Conservation (phyloP, 2,329 filamentous ascomycete genomes). For the Tolypocladium ovalisporum region DNA sequence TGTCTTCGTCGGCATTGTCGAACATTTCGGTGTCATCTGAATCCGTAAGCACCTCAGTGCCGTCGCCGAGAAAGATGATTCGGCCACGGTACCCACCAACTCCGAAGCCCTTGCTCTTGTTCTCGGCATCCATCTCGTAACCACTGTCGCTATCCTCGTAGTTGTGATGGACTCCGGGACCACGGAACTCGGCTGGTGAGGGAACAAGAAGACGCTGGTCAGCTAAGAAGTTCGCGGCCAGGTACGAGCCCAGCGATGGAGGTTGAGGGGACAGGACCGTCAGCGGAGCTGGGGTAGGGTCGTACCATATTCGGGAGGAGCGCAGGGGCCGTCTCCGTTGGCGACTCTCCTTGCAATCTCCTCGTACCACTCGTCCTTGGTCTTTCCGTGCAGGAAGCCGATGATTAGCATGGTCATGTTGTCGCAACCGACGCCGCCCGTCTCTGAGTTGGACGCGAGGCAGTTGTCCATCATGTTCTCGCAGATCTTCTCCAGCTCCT, state of each 20-base stretch:
- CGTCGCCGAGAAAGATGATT: conserved; percentile 91
- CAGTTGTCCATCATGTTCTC: conserved; percentile 99
- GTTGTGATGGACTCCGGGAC: conserved; percentile 71
- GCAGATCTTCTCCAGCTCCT: conserved; percentile 88
- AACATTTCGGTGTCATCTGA: conserved; percentile 90
- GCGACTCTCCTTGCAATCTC: conserved; percentile 88
- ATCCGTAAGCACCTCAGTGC: conserved; percentile 83
- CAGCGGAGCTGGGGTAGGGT: conserved; percentile 26
- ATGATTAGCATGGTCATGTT: conserved; percentile 98
- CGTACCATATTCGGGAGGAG: conserved; percentile 99
- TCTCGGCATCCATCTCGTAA: conserved; percentile 65
- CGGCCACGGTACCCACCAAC: conserved; percentile 66
- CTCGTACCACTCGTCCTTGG: conserved; percentile 97
- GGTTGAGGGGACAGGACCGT: conserved; percentile 1
- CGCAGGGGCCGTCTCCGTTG: conserved; percentile 94
- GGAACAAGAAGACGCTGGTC: conserved; percentile 9
- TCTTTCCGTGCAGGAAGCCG: conserved; percentile 80
- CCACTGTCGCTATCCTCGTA: conserved; percentile 71
- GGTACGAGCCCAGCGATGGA: conserved; percentile 2
- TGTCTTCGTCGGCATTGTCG: conserved; percentile 74
- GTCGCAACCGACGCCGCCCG: conserved; percentile 93
- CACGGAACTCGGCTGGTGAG: conserved; percentile 66
- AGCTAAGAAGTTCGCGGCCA: conserved; percentile 10
- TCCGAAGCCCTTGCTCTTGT: conserved; percentile 50
- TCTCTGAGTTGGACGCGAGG: conserved; percentile 93